A percentile compares a stretch with the other conserved stretches of the same genome.
Conservation (phyloP, 208 protist genomes). For the Leishmania lainsoni region DNA sequence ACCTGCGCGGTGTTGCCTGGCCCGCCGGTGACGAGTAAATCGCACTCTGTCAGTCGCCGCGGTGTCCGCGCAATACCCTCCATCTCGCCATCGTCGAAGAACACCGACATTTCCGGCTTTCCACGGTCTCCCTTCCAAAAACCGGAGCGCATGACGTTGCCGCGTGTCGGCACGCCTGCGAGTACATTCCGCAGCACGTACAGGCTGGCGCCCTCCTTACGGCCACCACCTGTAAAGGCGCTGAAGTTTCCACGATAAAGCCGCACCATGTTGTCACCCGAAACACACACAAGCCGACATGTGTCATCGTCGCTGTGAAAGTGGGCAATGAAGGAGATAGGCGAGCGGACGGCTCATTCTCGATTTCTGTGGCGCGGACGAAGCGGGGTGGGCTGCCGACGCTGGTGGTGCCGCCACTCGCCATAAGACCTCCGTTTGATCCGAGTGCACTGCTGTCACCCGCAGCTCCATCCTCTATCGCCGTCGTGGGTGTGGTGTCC, state of each 20-base stretch:
- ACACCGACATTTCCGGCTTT: constrained; percentile 66
- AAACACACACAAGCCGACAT: constrained; percentile 69
- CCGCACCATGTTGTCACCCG: constrained; percentile 84
- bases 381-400: constrained; percentile 23
- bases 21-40: constrained; percentile 75
- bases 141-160: constrained; percentile 56
- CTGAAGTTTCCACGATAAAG: constrained; percentile 69
- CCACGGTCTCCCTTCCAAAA: constrained; percentile 80
- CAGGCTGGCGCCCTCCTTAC: constrained; percentile 29
- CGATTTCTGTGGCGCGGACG: constrained; percentile 36
- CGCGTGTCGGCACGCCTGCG: constrained; percentile 58
- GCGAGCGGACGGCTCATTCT: constrained; percentile 77
- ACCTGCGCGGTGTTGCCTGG: constrained; percentile 78
- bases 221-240: constrained; percentile 28
- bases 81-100: constrained; percentile 87
- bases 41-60: constrained; percentile 78
- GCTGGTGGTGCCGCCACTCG: neutral
- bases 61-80: constrained; percentile 57
- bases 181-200: constrained; percentile 80
- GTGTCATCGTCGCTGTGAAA: constrained; percentile 74
- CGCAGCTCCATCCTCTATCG: neutral
- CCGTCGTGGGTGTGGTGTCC: neutral
- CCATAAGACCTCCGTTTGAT: neutral
- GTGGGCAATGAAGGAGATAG: constrained; percentile 66
- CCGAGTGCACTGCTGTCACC: neutral